Conservation (phyloP, 2,329 filamentous ascomycete species). For the Fusarium pseudograminearum region DNA sequence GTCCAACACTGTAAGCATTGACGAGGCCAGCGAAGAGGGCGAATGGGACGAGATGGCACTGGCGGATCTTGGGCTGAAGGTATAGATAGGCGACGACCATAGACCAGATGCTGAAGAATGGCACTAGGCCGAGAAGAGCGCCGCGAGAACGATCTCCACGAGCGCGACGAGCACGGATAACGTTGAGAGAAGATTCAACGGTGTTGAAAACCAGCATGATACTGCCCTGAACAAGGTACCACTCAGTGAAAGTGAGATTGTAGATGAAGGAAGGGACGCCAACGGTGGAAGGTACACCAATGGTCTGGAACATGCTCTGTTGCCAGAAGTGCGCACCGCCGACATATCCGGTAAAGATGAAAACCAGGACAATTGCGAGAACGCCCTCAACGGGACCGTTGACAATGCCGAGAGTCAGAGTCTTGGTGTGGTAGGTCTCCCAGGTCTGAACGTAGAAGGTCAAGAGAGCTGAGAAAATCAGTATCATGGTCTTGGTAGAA, state of each 20-base stretch:
- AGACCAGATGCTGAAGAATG: constrained; percentile 82
- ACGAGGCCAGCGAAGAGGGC: constrained; percentile 87
- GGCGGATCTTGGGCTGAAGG: constrained; percentile 85
- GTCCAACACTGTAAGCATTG: constrained; percentile 94
- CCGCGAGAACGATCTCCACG: constrained; percentile 78
- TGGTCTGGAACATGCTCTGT: constrained; percentile 77
- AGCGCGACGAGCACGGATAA: constrained; percentile 81
- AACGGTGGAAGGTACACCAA: constrained; percentile 74
- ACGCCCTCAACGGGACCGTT: constrained; percentile 97
- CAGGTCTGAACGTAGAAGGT: constrained; percentile 99
- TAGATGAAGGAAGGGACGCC: constrained; percentile 80
- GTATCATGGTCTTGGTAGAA: background rate
- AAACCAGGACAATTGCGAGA: constrained; percentile 83
- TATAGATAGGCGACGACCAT: constrained; percentile 83
- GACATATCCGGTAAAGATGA: constrained; percentile 83
- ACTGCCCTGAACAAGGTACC: constrained; percentile 89
- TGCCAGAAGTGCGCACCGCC: constrained; percentile 96
- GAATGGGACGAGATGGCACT: constrained; percentile 89
- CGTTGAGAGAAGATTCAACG: constrained; percentile 81
- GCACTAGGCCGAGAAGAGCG: constrained; percentile 84
- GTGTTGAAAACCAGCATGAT: constrained; percentile 89
- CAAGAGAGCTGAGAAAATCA: constrained; percentile 71
- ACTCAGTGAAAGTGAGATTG: constrained; percentile 86
- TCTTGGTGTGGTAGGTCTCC: constrained; percentile 99
- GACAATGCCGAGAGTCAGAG: constrained; percentile 89